A percentile compares a stretch with the other conserved stretches of the same genome.
These are phyloP conservation scores for Tetraselmis striata DNA, from an alignment of 139 green algal species.

Conservation along the genomic window DNA sequence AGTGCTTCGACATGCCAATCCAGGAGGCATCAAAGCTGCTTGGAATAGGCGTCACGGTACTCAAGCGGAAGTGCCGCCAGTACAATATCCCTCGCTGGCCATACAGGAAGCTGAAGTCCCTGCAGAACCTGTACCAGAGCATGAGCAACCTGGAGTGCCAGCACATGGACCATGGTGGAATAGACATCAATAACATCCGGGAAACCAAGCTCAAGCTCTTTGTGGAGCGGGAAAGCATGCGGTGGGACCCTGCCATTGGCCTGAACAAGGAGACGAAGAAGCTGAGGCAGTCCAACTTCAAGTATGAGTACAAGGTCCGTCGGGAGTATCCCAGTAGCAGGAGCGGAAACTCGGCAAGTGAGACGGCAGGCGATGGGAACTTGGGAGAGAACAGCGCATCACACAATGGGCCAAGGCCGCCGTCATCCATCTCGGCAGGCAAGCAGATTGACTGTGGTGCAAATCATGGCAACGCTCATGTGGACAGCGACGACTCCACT, in stretches of 20 bases:
- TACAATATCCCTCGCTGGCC: slow-evolving; percentile 55
- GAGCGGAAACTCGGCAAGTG: not conserved
- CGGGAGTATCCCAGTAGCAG: not conserved
- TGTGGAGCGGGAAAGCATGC: not conserved
- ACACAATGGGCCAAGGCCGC: too few relatives aligned
- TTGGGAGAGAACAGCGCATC: too few relatives aligned
- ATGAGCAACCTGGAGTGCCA: slow-evolving; percentile 10
- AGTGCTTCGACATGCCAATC: slow-evolving; percentile 60
- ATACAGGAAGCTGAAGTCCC: slow-evolving; percentile 50
- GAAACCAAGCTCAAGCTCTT: not conserved
- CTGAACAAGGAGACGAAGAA: slow-evolving; percentile 31
- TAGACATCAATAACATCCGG: not conserved
- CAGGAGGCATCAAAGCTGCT: slow-evolving; percentile 43
- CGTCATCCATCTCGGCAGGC: too few relatives aligned
- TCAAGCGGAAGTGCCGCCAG: slow-evolving; percentile 63
- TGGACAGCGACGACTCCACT: not conserved
- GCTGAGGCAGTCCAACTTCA: slow-evolving; percentile 37
- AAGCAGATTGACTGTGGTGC: too few relatives aligned
- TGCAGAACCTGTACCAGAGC: slow-evolving; percentile 51
- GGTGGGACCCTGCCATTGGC: slow-evolving; percentile 22
- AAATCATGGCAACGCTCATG: too few relatives aligned
- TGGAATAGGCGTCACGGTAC: slow-evolving; percentile 49
- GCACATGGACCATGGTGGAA: not conserved
- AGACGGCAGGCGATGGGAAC: too few relatives aligned
- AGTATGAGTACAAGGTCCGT: slow-evolving; percentile 28